Conservation (phyloP, 108 stramenopile genomes). For the Nitzschia sp. region DNA sequence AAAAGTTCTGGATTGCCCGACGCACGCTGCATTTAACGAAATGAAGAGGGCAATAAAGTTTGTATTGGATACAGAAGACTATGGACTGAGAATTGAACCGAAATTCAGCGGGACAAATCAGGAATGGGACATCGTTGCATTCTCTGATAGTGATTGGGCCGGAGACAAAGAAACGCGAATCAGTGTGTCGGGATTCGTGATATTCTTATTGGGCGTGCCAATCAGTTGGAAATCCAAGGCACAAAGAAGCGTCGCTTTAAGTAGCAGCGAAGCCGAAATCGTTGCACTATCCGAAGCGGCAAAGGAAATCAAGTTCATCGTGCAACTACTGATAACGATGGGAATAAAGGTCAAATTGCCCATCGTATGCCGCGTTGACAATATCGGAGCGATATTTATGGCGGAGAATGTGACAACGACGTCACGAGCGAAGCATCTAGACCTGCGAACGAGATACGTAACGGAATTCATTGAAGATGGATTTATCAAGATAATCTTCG, state of each 20-base stretch:
- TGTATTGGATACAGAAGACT: constrained; percentile 3
- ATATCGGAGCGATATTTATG: constrained; percentile 14
- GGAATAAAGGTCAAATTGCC: constrained; percentile 31
- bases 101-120: not conserved
- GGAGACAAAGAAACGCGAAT: constrained; percentile 6
- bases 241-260: not conserved
- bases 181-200: not conserved
- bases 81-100: not conserved
- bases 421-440: constrained; percentile 4
- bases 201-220: constrained; percentile 5
- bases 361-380: constrained; percentile 32
- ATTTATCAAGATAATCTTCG: constrained; percentile 7
- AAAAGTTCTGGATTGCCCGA: constrained; percentile 29
- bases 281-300: constrained; percentile 1
- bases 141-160: constrained; percentile 15
- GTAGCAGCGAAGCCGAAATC: constrained; percentile 2
- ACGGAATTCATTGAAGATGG: not conserved
- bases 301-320: not conserved
- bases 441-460: not conserved
- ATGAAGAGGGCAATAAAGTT: constrained; percentile 26
- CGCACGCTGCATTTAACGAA: constrained; percentile 8
- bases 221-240: constrained; percentile 2
- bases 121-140: not conserved
- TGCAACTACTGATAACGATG: constrained; percentile 5
- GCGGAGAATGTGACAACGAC: constrained; percentile 1